These are phyloP conservation scores for Canavalia gladiata DNA, from an alignment of 306 rosid genomes.

Conservation along the genomic window DNA sequence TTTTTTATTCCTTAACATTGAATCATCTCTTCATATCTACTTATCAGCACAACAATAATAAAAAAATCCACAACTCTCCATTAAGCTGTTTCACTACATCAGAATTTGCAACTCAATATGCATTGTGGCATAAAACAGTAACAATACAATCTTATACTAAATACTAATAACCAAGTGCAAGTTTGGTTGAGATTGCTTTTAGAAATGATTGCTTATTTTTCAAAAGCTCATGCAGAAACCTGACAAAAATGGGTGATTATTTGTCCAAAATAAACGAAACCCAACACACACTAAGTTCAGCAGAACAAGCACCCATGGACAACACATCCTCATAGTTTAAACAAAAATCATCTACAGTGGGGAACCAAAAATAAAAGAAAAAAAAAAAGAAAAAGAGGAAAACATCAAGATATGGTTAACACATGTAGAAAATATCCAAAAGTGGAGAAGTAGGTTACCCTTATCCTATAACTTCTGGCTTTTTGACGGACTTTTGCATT, in stretches of 20 bases:
- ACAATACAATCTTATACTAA: neutral
- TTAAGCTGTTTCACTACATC: neutral
- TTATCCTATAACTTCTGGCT: constrained; percentile 81
- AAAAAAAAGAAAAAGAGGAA: neutral
- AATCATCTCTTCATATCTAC: constrained; percentile 17
- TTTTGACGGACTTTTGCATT: constrained; percentile 80
- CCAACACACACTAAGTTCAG: neutral
- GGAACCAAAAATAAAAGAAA: neutral
- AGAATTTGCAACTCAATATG: constrained; percentile 23
- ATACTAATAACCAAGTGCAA: neutral
- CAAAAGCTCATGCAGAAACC: too few relatives aligned
- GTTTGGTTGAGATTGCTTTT: too few relatives aligned
- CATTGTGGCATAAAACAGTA: neutral
- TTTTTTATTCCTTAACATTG: constrained; percentile 1
- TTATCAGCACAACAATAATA: neutral
- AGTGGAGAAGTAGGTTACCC: constrained; percentile 59
- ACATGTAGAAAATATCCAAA: constrained; percentile 19
- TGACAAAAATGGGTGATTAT: too few relatives aligned
- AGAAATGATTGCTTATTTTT: too few relatives aligned
- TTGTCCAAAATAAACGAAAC: too few relatives aligned
- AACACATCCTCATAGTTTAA: constrained; percentile 26
- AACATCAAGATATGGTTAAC: neutral
- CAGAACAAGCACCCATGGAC: neutral
- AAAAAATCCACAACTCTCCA: neutral
- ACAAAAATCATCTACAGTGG: constrained; percentile 31